Base-by-base conservation (phyloP, 1,284 basidiomycete species). In the Mrakiaceae sp. region DNA sequence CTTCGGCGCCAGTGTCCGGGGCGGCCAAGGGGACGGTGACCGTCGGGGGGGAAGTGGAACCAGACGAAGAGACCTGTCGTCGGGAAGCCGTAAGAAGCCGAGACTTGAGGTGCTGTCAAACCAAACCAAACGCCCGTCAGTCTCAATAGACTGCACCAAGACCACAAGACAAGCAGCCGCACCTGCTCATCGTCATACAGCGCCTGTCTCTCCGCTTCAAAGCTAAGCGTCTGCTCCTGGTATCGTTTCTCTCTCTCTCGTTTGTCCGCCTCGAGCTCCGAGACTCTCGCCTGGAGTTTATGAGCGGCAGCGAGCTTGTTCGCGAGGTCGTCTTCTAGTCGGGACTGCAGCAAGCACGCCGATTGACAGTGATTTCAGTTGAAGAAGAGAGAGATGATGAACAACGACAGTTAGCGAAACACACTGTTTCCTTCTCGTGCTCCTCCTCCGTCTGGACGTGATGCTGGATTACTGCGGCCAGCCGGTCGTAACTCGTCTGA, bases 121-220 rank as follows among this genome's bases (percentile, higher is more conserved):
- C 4, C 11, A n/a, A 11, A 50, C 48, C 5, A 42, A 4, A 51
- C n/a, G 14, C 10, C 40, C 8, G 14, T 27, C 39, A 12, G 11
- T n/a, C 4, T 44, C 47, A 12, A 44, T 27, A 48, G 14, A 61
- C 9, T 14, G 8, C n/a, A 16, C 16, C 7, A 9, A 39, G 16
- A 8, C 3, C 8, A 10, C 16, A 5, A 7, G n/a, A 2, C 27
- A 43, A 12, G 44, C n/a, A n/a, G 51, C 64, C 27, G 54, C 10
- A 65, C 65, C 61, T 58, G 54, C 56, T 66, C 60, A 48, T 59
- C 59, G 40, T 66, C 60, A 43, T 62, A 62, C 8, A 66, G 27
- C 39, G 65, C 65, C n/a, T 62, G 50, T 7, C 65, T 55, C 44
- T 66, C 65, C 10, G 65, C 46, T 5, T 66, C 65, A n/a, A 66